Base-by-base conservation (phyloP, 352 stramenopile genomes). In the Pythium biforme region DNA sequence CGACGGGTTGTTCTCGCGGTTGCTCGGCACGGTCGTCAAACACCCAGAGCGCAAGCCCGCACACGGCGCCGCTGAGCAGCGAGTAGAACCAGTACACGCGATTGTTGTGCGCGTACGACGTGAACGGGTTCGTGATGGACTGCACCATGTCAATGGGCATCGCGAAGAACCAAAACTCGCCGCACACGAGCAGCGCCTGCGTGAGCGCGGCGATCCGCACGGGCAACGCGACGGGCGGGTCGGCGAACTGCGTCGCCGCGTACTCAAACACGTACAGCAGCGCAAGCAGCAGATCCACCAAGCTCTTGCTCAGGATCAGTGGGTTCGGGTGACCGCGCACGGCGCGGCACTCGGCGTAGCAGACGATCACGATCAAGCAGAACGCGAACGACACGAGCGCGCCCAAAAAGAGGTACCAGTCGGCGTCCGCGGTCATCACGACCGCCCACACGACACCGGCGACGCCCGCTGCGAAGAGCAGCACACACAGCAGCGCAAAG, bases 101-200 rank as follows among this genome's bases (percentile, higher is more conserved):
- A 19, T 92, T 80, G 67, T 96, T 96, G 68, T 91, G 68, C 48
- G 82, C 69, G 62, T 94, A 96, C 34, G 85, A 94, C 47, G 87
- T 93, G 67, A 96, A 96, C 12, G 87, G 87, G 65, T 96, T 96
- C 23, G 87, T 93, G 62, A 96, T 89, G 22, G 83, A 94, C 77
- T 96, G 86, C 41, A 93, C 78, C 70, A 96, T 87, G 62, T 96
- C 87, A 49, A 94, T 88, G 8, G 83, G 83, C 63, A 96, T 96
- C 20, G 86, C 86, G 54, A 92, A 94, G 75, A 94, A 96, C 87
- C 87, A 94, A 47, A 94, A 94, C 53, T 96, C 87, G 4, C 83
- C 82, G n/a, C 83, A 84, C 46, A 96, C 76, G 25, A 94, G 76
- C 58, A 94, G 63, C 34, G 79, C 82, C 64, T 94, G 81, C 2